Evolutionary conservation across 2,329 filamentous ascomycete species (phyloP).

Genomic region (Tolypocladium paradoxum): DNA sequence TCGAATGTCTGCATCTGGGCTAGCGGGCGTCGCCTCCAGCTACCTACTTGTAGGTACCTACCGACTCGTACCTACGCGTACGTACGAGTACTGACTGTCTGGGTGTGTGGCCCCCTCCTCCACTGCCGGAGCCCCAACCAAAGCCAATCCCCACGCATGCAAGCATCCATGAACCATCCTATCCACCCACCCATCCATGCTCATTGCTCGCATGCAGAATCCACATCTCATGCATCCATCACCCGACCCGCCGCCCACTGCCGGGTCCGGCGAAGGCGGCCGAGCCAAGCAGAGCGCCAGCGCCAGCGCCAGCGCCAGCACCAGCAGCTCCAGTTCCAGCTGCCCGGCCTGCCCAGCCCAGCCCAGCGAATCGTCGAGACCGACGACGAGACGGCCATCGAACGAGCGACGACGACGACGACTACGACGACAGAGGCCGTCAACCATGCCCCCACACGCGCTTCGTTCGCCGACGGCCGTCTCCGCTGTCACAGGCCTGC

Average conservation of each 20-base stretch:
- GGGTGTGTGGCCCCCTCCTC: not conserved
- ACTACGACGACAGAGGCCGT: not conserved
- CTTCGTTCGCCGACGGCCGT: not conserved
- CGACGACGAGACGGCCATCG: not conserved
- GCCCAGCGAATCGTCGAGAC: not conserved
- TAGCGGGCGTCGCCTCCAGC: not conserved
- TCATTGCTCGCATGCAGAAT: not conserved
- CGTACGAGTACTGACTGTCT: no score
- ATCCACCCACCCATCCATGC: not conserved
- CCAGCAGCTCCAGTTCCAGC: not conserved
- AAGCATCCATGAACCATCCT: not conserved
- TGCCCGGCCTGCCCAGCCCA: not conserved
- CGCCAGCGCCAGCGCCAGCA: not conserved
- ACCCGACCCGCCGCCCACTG: not conserved
- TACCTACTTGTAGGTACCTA: no score
- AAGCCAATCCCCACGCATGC: not conserved
- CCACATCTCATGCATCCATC: not conserved
- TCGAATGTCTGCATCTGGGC: not conserved
- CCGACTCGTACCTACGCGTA: no score
- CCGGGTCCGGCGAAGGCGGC: not conserved
- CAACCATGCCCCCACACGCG: not conserved
- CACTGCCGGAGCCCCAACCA: not conserved
- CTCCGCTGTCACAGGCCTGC: not conserved
- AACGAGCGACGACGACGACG: not conserved
- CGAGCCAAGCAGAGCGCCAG: not conserved